Conservation (phyloP, 1,139 yeast species). For the Hyphopichia buzzinii region DNA sequence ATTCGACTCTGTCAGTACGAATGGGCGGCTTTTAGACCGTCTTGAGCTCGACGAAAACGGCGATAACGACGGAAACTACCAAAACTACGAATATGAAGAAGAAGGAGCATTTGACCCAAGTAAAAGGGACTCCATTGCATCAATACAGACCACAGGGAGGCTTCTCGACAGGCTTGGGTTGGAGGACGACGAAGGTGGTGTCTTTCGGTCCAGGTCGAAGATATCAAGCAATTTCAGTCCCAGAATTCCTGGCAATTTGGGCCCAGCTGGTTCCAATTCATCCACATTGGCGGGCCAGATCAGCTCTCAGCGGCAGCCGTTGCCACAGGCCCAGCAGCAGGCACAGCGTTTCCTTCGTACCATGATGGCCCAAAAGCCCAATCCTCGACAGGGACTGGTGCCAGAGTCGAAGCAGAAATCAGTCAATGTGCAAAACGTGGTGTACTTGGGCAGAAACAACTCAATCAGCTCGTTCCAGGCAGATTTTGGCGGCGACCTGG, state of each 20-base stretch:
- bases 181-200: slow-evolving; percentile 17
- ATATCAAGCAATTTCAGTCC: not conserved
- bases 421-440: slow-evolving; percentile 19
- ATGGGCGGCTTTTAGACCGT: slow-evolving; percentile 42
- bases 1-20: slow-evolving; percentile 46
- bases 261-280: not conserved
- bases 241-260: slow-evolving; percentile 1
- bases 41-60: slow-evolving; percentile 24
- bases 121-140: slow-evolving; percentile 23
- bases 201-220: slow-evolving; percentile 1
- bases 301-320: slow-evolving; percentile 2
- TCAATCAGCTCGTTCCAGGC: slow-evolving; percentile 33
- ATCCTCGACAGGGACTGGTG: slow-evolving; percentile 6
- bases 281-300: not conserved
- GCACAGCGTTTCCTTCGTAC: slow-evolving; percentile 1
- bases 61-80: not conserved
- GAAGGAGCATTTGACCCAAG: slow-evolving; percentile 14
- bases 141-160: slow-evolving; percentile 28
- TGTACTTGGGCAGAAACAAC: slow-evolving; percentile 21
- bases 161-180: slow-evolving; percentile 26
- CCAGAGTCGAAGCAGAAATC: not conserved
- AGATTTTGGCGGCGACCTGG: slow-evolving; percentile 14
- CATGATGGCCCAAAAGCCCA: not conserved
- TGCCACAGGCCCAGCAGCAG: slow-evolving; percentile 1
- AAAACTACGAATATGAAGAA: slow-evolving; percentile 7